Evolutionary conservation across 148 eudicot genomes (phyloP).

Genomic region (Heliosperma pusillum): DNA sequence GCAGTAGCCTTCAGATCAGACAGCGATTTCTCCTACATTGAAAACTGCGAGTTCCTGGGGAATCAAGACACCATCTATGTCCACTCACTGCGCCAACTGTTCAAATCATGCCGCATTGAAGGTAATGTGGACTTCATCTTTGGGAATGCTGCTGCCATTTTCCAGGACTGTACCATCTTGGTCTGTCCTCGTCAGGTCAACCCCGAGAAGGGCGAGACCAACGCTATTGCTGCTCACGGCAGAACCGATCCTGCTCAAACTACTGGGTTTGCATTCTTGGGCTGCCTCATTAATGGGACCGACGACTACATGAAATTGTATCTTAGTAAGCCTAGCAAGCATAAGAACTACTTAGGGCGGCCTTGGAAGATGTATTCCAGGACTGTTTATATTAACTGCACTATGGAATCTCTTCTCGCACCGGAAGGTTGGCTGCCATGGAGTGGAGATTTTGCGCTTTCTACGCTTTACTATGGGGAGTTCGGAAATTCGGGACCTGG

Average conservation of each 20-base stretch:
- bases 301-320: constrained; percentile 30
- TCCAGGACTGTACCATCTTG: constrained; percentile 33
- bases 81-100: constrained; percentile 34
- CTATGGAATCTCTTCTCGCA: constrained; percentile 32
- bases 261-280: constrained; percentile 27
- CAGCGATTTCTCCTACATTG: constrained; percentile 31
- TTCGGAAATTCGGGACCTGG: constrained; percentile 29
- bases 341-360: constrained; percentile 42
- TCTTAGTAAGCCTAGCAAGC: constrained; percentile 23
- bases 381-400: constrained; percentile 40
- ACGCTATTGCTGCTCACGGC: constrained; percentile 27
- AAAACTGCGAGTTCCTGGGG: constrained; percentile 30
- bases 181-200: constrained; percentile 25
- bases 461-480: constrained; percentile 52
- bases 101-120: constrained; percentile 24
- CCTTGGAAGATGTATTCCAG: constrained; percentile 55
- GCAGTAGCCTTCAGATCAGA: constrained; percentile 34
- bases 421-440: constrained; percentile 52
- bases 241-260: constrained; percentile 35
- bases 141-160: constrained; percentile 35
- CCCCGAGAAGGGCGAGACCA: constrained; percentile 28
- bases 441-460: constrained; percentile 42
- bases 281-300: constrained; percentile 29
- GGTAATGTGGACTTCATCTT: constrained; percentile 38
- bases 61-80: constrained; percentile 34